Evolutionary conservation across 345 rosid genomes (phyloP), one percentile per base, ranked within the genome.

Genomic region (Arabis hirsuta): DNA sequence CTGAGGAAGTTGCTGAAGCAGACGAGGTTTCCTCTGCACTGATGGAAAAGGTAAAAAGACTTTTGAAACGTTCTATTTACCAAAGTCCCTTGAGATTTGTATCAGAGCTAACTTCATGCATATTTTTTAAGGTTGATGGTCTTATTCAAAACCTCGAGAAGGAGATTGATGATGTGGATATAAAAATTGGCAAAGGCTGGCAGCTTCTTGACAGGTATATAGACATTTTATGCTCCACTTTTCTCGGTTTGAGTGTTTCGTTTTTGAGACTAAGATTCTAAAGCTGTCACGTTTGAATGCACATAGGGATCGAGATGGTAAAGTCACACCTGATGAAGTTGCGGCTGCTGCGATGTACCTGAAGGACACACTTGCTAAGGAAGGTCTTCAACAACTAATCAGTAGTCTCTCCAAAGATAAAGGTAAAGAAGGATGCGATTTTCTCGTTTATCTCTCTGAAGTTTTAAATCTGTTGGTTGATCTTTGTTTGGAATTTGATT

Each of bases 111-210:
- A 74, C 6, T 31, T 63, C 22, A 66, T 50, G 36, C 9, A 77
- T 42, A 47, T 41, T 62, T 48, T 32, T 16, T 20, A 77, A 91
- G 96, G 94, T 91, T 79, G 96, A 89, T 78, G 85, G 85, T 55
- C 81, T 91, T 92, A 85, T 91, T 24, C 91, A 89, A 59, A 88
- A 89, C 78, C 93, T 91, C 14, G 96, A 91, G 81, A 89, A 91
- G 69, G 97, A 91, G 82, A 89, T 91, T 72, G 96, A 91, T 72
- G 84, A 78, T 71, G 94, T 89, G 43, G 97, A 91, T 85, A 84
- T 82, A 43, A 81, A 74, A 79, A 91, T 91, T 39, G 96, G 97
- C 64, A 90, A 89, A 73, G 82, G 81, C 12, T 91, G 91, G 93
- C 82, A 69, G 74, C 60, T 91, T 65, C 96, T 91, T 48, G 96